Base-by-base conservation (phyloP, 495 filamentous ascomycete species). In the Penicillium simplicissimum region DNA sequence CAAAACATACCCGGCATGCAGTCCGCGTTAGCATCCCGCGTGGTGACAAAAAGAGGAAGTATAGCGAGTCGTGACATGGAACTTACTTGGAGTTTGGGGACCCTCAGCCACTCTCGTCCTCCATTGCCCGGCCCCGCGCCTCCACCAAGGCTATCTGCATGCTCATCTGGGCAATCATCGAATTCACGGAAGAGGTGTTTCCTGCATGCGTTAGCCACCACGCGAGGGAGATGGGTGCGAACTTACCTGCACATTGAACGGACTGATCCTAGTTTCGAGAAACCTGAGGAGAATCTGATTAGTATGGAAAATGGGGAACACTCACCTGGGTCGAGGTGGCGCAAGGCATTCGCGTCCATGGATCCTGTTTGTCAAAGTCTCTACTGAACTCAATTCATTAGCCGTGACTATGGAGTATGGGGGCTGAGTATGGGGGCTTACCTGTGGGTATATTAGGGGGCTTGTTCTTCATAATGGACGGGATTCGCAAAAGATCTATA, bases 41-140 rank as follows among this genome's bases (percentile, higher is more conserved):
- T 31, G 28, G 42, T 4, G 15, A 38, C 6, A 28, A 3, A 23
- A 36, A 42, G 8, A 40, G 19, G 15, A 17, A 15, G 33, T 36
- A 28, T n/a, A 21, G 19, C n/a, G n/a, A n/a, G n/a, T n/a, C n/a
- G n/a, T n/a, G n/a, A n/a, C n/a, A n/a, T 40, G 15, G 23, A 36
- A 52, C 52, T 28, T 52, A 43, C 53, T 54, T 28, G 13, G 8
- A 17, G 11, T 53, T 34, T 14, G 37, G 25, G 23, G 55, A 15
- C 45, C 17, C 55, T n/a, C 28, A 58, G 61, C 61, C 61, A 63
- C 61, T 40, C 55, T 63, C 40, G 54, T 63, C 49, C 55, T 38
- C 60, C 60, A 47, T n/a, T 23, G 19, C 35, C 54, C 38, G 21
- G 14, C 33, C 51, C 51, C 51, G 51, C 45, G 23, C 45, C 45